Conservation (phyloP, 2,329 filamentous ascomycete species). For the Aspergillus versicolor region DNA sequence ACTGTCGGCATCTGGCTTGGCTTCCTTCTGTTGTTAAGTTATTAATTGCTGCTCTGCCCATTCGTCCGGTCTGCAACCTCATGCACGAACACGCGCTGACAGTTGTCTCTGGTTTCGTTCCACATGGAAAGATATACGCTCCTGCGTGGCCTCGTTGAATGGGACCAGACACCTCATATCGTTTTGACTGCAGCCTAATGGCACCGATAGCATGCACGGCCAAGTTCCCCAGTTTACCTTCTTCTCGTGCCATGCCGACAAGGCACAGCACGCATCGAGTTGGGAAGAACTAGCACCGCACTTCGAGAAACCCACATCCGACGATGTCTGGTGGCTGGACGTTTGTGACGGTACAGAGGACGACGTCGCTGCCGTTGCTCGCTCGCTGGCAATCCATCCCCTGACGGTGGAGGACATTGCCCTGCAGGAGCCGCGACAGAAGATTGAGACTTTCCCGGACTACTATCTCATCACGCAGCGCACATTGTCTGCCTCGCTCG, state of each 20-base stretch:
- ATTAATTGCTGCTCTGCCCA: background rate
- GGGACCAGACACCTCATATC: background rate
- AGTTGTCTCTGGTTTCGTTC: background rate
- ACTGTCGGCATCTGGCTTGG: background rate
- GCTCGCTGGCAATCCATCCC: constrained; percentile 89
- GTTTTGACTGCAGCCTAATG: background rate
- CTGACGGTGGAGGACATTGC: constrained; percentile 93
- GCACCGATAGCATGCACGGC: constrained; percentile 3
- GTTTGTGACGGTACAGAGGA: constrained; percentile 83
- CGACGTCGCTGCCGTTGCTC: constrained; percentile 80
- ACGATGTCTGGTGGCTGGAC: constrained; percentile 86
- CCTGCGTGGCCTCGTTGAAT: background rate
- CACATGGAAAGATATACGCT: background rate
- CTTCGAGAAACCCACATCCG: constrained; percentile 16
- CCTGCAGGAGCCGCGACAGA: constrained; percentile 90
- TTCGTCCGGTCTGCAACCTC: background rate
- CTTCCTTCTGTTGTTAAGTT: background rate
- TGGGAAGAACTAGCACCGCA: constrained; percentile 21
- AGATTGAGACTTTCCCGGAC: constrained; percentile 92
- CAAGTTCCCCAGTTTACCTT: constrained; percentile 71
- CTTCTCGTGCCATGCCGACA: constrained; percentile 85
- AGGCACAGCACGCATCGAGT: constrained; percentile 13
- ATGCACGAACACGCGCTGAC: background rate
- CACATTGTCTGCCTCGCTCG: constrained; percentile 69
- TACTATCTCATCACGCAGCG: constrained; percentile 98